Evolutionary conservation across 805 yeast species (phyloP).

Genomic region (Teunomyces lycoperdinae): DNA sequence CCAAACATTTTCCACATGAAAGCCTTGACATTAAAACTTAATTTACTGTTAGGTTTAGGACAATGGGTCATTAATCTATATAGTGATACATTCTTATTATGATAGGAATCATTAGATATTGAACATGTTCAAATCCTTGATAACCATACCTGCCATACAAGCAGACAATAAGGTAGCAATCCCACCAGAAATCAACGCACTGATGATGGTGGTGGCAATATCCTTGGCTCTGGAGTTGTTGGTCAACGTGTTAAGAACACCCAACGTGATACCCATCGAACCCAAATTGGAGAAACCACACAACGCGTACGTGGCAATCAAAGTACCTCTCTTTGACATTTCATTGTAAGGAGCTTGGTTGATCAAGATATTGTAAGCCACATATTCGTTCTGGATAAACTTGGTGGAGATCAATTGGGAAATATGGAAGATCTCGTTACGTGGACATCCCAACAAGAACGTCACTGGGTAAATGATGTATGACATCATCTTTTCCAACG

Average conservation of each 20-base stretch:
- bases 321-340: slow-evolving; percentile 49
- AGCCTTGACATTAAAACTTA: no score
- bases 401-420: slow-evolving; percentile 54
- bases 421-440: slow-evolving; percentile 49
- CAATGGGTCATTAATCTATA: no score
- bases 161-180: slow-evolving; percentile 55
- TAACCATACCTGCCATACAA: slow-evolving; percentile 61
- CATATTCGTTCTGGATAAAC: slow-evolving; percentile 61
- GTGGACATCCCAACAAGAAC: slow-evolving; percentile 56
- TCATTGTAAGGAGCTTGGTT: slow-evolving; percentile 42
- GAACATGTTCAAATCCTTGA: slow-evolving; percentile 42
- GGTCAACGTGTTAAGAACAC: slow-evolving; percentile 57
- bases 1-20: no score
- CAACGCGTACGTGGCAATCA: slow-evolving; percentile 59
- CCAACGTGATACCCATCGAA: slow-evolving; percentile 58
- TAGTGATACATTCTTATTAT: no score
- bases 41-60: no score
- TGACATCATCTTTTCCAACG: slow-evolving; percentile 54
- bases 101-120: not conserved
- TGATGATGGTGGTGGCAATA: slow-evolving; percentile 43
- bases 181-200: slow-evolving; percentile 52
- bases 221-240: slow-evolving; percentile 47
- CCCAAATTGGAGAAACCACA: slow-evolving; percentile 66
- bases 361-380: slow-evolving; percentile 46
- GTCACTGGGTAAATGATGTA: slow-evolving; percentile 60